A percentile compares a stretch with the other conserved stretches of the same genome.
Evolutionary conservation across 2,329 filamentous ascomycete species (phyloP).

Genomic region (Fusarium nygamai): DNA sequence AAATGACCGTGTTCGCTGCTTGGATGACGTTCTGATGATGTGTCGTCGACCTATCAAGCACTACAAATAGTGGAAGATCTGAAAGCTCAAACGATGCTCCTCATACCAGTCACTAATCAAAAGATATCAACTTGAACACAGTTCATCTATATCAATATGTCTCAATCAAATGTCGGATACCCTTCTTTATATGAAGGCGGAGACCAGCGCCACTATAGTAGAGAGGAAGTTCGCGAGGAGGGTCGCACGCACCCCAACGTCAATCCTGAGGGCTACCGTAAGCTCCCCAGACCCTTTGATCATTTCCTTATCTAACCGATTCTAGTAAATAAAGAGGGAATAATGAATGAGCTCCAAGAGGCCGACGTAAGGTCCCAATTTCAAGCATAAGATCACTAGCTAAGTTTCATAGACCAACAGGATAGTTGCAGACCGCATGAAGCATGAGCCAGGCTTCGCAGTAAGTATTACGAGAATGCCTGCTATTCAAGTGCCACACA

Average conservation of each 20-base stretch:
- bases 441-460: constrained; percentile 24
- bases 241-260: constrained; percentile 4
- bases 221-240: neutral
- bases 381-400: neutral
- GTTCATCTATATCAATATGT: neutral
- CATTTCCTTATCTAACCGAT: neutral
- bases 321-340: constrained; percentile 14
- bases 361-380: neutral
- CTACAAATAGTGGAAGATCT: neutral
- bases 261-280: constrained; percentile 25
- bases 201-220: constrained; percentile 24
- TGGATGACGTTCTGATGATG: constrained; percentile 30
- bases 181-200: constrained; percentile 19
- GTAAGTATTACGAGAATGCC: neutral
- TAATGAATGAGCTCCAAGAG: constrained; percentile 23
- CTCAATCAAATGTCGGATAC: constrained; percentile 23
- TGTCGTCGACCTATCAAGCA: neutral
- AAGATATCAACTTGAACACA: neutral
- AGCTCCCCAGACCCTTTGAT: fast-evolving
- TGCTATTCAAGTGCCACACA: fast-evolving
- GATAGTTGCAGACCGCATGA: constrained; percentile 12
- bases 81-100: neutral
- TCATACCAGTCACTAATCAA: neutral
- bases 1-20: neutral
- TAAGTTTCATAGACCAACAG: neutral